Evolutionary conservation across 345 rosid species (phyloP).

Genomic region (Salix viminalis): DNA sequence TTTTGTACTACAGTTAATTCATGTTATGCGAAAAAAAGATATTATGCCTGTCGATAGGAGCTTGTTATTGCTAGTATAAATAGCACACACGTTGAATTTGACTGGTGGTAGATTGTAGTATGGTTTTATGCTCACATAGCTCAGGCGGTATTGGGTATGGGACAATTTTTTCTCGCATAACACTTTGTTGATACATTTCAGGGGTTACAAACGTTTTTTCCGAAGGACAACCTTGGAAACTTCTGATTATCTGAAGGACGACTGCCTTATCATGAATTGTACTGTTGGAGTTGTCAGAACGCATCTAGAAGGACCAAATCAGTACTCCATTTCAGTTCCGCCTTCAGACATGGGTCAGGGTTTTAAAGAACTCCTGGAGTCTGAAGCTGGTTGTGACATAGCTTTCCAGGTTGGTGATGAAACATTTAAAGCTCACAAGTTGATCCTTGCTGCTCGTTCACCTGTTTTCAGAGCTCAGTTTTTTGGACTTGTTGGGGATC

Average conservation of each 20-base stretch:
- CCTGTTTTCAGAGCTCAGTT: conserved; percentile 93
- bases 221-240: conserved; percentile 64
- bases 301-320: conserved; percentile 68
- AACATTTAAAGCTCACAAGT: conserved; percentile 73
- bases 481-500: conserved; percentile 80
- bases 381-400: conserved; percentile 73
- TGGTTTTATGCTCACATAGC: not conserved
- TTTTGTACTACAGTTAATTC: not conserved
- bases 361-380: conserved; percentile 62
- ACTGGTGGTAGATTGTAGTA: not conserved
- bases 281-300: conserved; percentile 90
- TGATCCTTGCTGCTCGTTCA: conserved; percentile 88
- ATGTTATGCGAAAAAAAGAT: not conserved
- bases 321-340: conserved; percentile 48
- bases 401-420: conserved; percentile 72
- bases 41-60: not conserved
- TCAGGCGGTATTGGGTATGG: not conserved
- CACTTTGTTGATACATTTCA: conserved; percentile 28
- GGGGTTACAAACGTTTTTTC: conserved; percentile 95
- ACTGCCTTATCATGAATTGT: conserved; percentile 74
- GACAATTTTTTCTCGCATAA: not conserved
- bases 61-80: not conserved
- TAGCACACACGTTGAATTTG: not conserved
- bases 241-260: conserved; percentile 78
- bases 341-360: conserved; percentile 76